Percentiles rank a stretch among this genome's conserved stretches.
Conservation (phyloP, 345 rosid genomes). For the Eucalyptus melliodora region DNA sequence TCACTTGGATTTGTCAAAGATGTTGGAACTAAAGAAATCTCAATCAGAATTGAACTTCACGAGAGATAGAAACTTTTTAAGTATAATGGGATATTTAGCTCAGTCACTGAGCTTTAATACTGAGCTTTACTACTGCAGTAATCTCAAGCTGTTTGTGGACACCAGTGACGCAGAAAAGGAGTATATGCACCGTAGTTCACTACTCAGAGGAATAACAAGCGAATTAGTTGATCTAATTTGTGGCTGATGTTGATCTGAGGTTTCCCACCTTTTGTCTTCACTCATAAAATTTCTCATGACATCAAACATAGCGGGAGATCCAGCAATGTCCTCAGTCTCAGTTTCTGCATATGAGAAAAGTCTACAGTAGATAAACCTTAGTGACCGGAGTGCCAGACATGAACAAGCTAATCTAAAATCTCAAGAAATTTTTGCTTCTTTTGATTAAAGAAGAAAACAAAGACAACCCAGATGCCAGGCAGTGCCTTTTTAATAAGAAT, state of each 20-base stretch:
- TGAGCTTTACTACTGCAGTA: background rate
- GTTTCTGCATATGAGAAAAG: background rate
- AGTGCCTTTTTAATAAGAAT: background rate
- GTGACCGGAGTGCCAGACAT: background rate
- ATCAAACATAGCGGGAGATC: background rate
- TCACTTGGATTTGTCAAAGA: background rate
- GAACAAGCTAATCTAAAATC: background rate
- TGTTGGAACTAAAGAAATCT: background rate
- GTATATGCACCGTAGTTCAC: background rate
- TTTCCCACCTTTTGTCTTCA: background rate
- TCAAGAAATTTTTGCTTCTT: background rate
- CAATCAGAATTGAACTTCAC: background rate
- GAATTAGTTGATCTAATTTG: background rate
- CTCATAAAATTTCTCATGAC: background rate
- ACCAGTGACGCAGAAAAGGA: background rate
- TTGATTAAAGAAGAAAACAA: background rate
- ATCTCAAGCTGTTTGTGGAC: background rate
- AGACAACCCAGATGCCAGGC: background rate
- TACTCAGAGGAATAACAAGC: background rate
- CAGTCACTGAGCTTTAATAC: background rate
- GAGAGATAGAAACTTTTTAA: background rate
- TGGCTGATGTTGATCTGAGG: background rate
- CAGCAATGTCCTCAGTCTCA: background rate
- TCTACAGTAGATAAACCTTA: background rate
- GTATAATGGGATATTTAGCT: background rate